A percentile compares a stretch with the other conserved stretches of the same genome.
These are phyloP conservation scores for Neurospora pannonica DNA, from an alignment of 495 filamentous ascomycete genomes.

Conservation along the genomic window DNA sequence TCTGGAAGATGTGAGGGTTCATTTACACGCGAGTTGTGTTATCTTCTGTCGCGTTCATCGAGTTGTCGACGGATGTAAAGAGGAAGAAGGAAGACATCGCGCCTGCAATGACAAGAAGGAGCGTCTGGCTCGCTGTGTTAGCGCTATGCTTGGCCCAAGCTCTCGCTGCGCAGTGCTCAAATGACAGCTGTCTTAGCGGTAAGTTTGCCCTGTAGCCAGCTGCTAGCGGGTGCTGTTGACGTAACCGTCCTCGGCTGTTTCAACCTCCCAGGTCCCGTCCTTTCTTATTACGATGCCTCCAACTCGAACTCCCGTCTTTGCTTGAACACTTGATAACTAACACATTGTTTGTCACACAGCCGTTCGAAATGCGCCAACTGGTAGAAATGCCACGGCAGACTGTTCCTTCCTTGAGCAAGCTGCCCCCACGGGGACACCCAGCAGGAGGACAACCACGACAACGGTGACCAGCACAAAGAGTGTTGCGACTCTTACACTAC, in stretches of 20 bases:
- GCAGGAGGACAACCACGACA: conserved; percentile 6
- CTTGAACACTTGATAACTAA: not conserved
- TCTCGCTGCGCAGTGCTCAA: conserved; percentile 6
- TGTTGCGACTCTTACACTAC: conserved; percentile 1
- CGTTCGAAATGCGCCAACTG: conserved; percentile 6
- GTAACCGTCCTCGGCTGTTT: not conserved
- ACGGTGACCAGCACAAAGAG: conserved; percentile 7
- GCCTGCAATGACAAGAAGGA: not conserved
- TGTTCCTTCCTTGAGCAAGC: conserved; percentile 12
- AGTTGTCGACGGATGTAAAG: not conserved
- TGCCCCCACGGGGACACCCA: not conserved
- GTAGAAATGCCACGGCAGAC: conserved; percentile 15
- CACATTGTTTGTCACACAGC: conserved; percentile 2
- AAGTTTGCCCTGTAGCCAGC: not conserved
- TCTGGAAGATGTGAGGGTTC: not conserved
- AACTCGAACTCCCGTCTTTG: not conserved
- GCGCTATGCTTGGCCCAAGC: conserved; percentile 2
- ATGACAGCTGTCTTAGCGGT: conserved; percentile 16
- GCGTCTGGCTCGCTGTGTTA: not conserved
- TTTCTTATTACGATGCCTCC: not conserved
- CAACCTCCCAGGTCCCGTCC: not conserved
- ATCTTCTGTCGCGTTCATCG: not conserved
- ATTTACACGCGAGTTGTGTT: not conserved
- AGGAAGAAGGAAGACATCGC: not conserved
- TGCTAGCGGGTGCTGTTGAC: not conserved